These are phyloP conservation scores for Leptographium radiaticola DNA, from an alignment of 2,329 filamentous ascomycete genomes.

Conservation along the genomic window DNA sequence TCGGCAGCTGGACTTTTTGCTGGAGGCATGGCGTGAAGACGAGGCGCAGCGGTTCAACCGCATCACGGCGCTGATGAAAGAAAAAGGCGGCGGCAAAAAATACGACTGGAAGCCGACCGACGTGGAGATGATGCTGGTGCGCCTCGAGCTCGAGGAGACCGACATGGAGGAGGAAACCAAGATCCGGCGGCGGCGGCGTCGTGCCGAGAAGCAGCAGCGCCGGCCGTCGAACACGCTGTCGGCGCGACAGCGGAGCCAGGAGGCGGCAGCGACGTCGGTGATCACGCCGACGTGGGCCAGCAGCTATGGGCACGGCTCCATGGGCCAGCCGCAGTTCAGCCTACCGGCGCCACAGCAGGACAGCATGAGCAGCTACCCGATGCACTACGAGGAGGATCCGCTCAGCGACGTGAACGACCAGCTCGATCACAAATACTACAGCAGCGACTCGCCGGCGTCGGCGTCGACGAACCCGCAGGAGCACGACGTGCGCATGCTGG, in stretches of 20 bases:
- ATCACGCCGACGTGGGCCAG: background rate
- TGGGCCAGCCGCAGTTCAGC: constrained; percentile 2
- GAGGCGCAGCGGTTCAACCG: constrained; percentile 30
- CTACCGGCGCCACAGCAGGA: constrained; percentile 2
- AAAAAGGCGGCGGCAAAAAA: constrained; percentile 36
- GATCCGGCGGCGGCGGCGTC: constrained; percentile 27
- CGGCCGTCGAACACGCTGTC: background rate
- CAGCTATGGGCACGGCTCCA: background rate
- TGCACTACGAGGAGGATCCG: background rate
- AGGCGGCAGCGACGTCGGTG: background rate
- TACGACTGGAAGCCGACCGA: constrained; percentile 36
- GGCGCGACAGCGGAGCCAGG: background rate
- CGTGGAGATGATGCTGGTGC: constrained; percentile 36
- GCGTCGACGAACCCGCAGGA: background rate
- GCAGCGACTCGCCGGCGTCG: background rate
- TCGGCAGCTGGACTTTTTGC: constrained; percentile 15
- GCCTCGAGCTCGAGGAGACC: constrained; percentile 32
- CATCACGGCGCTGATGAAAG: constrained; percentile 31
- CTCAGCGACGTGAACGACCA: background rate
- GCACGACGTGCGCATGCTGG: background rate
- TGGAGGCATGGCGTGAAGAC: constrained; percentile 25
- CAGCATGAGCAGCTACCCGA: background rate
- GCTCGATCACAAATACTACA: background rate
- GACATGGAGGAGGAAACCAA: constrained; percentile 26
- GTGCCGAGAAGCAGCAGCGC: background rate